phyloP scores from a whole-genome alignment of 805 yeast genomes.

The Danielia reshetovae region DNA sequence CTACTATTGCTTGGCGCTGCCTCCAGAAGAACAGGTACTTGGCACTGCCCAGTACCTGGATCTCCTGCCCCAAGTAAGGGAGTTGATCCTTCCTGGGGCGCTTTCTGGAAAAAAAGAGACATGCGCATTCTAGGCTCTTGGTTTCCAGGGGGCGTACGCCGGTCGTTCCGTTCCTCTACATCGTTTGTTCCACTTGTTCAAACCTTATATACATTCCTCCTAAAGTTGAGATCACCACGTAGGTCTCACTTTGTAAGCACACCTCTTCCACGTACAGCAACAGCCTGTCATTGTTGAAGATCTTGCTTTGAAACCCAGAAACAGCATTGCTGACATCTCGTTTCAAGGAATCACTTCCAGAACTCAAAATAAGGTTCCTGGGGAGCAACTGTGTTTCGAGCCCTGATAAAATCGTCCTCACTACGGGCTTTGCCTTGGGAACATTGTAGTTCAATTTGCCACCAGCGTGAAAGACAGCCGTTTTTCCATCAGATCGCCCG shows the following conservation, averaged over 20 bases:
- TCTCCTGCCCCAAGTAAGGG: too few relatives aligned
- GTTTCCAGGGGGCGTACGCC: background rate
- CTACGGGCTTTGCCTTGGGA: slow-evolving; percentile 1
- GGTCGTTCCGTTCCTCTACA: background rate
- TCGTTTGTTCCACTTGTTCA: background rate
- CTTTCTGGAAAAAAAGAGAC: too few relatives aligned
- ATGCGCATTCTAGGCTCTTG: too few relatives aligned
- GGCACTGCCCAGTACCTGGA: too few relatives aligned
- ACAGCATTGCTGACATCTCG: slow-evolving; percentile 1
- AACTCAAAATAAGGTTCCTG: slow-evolving; percentile 5
- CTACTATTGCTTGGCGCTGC: too few relatives aligned
- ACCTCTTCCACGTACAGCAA: slow-evolving; percentile 5
- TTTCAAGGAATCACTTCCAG: slow-evolving; percentile 3
- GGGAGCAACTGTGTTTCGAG: background rate
- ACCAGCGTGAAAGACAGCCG: too few relatives aligned
- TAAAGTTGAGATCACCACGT: slow-evolving; percentile 2
- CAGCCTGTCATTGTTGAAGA: background rate
- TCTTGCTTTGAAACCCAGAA: slow-evolving; percentile 1
- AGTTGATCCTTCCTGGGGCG: too few relatives aligned
- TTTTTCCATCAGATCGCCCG: background rate
- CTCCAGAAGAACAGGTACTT: too few relatives aligned
- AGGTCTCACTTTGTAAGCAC: slow-evolving; percentile 5
- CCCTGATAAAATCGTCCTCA: background rate
- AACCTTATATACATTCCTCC: background rate
- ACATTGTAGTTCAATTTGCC: background rate